Percentiles rank a stretch among this genome's conserved stretches.
These are phyloP conservation scores for Aureobasidium subglaciale DNA, from an alignment of 2,329 filamentous ascomycete genomes.

Conservation along the genomic window DNA sequence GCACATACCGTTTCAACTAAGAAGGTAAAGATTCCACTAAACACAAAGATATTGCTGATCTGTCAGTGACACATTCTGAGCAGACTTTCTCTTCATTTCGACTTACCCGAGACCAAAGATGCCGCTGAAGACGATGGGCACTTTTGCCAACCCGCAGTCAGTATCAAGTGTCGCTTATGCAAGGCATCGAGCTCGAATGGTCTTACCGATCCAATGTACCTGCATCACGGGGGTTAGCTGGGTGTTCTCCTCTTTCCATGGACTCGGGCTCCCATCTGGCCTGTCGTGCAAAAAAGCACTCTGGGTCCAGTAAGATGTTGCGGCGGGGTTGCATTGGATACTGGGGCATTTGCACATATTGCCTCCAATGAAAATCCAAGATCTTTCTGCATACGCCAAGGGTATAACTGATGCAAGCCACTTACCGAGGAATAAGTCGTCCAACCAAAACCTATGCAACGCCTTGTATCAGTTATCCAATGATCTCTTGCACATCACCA, in stretches of 20 bases:
- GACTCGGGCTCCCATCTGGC: constrained; percentile 10
- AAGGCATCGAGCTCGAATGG: constrained; percentile 1
- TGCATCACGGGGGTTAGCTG: constrained; percentile 23
- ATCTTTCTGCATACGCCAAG: constrained; percentile 4
- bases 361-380: background rate
- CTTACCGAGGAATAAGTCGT: constrained; percentile 65
- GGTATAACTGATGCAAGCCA: constrained; percentile 30
- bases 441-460: constrained; percentile 61
- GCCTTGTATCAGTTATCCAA: constrained; percentile 5
- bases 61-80: background rate
- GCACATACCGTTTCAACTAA: constrained; percentile 56
- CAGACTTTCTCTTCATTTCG: no score
- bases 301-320: background rate
- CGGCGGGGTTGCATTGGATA: background rate
- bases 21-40: constrained; percentile 82
- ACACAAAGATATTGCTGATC: constrained; percentile 55
- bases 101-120: constrained; percentile 40
- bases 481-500: background rate
- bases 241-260: constrained; percentile 7
- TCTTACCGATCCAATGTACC: constrained; percentile 45
- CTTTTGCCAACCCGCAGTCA: constrained; percentile 26
- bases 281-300: constrained; percentile 1
- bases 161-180: constrained; percentile 10
- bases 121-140: constrained; percentile 43
- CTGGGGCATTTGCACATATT: constrained; percentile 27